Base-by-base conservation (phyloP, 805 yeast genomes). In the Nakazawaea populi region DNA sequence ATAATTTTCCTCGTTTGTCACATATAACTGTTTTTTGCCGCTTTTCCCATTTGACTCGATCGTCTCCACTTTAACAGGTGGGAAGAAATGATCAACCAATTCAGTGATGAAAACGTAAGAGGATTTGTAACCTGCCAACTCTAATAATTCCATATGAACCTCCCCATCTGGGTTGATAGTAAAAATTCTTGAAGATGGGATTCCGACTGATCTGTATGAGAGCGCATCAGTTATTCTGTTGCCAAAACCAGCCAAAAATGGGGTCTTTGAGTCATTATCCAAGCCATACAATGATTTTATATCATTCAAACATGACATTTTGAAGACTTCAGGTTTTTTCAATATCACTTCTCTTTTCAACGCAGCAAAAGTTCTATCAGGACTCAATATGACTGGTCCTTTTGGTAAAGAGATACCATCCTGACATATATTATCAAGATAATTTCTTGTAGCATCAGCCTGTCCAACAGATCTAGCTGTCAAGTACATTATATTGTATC, bases 191-290 rank as follows among this genome's bases (percentile, higher is more conserved):
- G 97, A 92, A 18, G 95, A 83, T 2, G 99, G 98, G 8, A 94
- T 87, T 4, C 94, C 90, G 6, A 94, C 98, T 8, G 90, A 86
- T 59, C 98, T 76, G 64, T 94, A 94, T 49, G 96, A 88, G 48
- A 94, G 77, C 6, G 98, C 98, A 69, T 94, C 99, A 2, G 99
- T 94, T 54, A 94, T 94, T 57, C 96, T 74, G 63, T 94, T 94
- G 32, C 99, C 99, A 66, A 94, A 94, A 0, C 99, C 99, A 11
- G 99, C 99, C 66, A 89, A 90, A 62, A 94, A 94, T 4, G 97
- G 97, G 0, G 92, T 86, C 45, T 79, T 70, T 30, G 47, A 29
- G 27, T 47, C 38, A 39, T 38, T 44, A 10, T 42, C 52, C 31
- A 46, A 28, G 29, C 70, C 78, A 66, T 87, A 92, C 24, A 94